These are phyloP conservation scores for Asterophora lycoperdoides DNA, from an alignment of 768 basidiomycete species.

Conservation along the genomic window DNA sequence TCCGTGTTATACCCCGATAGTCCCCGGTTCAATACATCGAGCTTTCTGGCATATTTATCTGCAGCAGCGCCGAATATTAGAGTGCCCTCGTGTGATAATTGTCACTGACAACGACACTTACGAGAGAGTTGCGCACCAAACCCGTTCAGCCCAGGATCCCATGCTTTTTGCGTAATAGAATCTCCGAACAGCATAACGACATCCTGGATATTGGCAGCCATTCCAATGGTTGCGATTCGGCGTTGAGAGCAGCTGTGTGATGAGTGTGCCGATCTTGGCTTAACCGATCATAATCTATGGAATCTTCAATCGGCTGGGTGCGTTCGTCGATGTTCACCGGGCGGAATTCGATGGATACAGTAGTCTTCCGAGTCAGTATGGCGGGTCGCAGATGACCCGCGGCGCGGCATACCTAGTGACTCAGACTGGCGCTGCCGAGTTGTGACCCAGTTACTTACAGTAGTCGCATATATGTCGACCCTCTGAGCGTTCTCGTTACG, in stretches of 20 bases:
- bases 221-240: constrained; percentile 18
- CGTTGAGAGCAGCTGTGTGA: no score
- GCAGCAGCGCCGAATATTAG: neutral
- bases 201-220: constrained; percentile 60
- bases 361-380: constrained; percentile 18
- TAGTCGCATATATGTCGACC: no score
- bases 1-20: constrained; percentile 82
- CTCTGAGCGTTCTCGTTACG: neutral
- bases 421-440: constrained; percentile 30
- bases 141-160: constrained; percentile 49
- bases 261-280: no score
- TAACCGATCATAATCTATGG: no score
- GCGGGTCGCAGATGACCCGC: constrained; percentile 17
- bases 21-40: constrained; percentile 87
- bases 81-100: neutral
- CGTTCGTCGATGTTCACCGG: constrained; percentile 18
- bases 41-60: constrained; percentile 76
- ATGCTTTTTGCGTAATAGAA: constrained; percentile 71
- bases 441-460: constrained; percentile 18
- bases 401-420: constrained; percentile 27
- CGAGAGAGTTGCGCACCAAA: constrained; percentile 67
- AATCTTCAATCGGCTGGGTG: no score
- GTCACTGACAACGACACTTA: constrained; percentile 31
- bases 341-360: constrained; percentile 30
- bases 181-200: constrained; percentile 76